phyloP scores from a whole-genome alignment of 139 green algal species.

The Coelastrella sp. region DNA sequence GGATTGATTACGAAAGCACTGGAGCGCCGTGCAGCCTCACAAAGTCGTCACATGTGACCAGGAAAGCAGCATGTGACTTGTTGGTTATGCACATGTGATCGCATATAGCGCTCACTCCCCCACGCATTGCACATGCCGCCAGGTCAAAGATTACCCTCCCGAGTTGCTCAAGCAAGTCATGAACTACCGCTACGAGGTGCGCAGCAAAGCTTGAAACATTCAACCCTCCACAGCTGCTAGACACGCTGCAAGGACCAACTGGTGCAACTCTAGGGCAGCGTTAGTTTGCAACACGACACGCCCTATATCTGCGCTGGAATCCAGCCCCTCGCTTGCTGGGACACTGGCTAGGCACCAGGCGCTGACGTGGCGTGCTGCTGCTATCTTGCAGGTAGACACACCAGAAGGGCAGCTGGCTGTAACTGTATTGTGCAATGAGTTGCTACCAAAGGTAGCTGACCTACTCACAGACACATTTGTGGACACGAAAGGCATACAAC shows the following conservation, averaged over 20 bases:
- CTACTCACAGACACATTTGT: constrained; percentile 74
- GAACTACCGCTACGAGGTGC: constrained; percentile 15
- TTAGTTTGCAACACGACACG: too few relatives aligned
- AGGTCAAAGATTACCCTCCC: background rate
- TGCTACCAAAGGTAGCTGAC: constrained; percentile 53
- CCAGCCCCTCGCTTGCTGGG: too few relatives aligned
- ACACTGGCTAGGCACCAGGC: background rate
- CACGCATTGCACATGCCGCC: background rate
- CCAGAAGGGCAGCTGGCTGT: constrained; percentile 53
- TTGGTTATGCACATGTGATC: background rate
- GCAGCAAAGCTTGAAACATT: background rate
- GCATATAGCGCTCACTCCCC: too few relatives aligned
- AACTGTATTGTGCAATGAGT: constrained; percentile 38
- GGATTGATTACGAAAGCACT: too few relatives aligned
- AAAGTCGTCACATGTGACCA: too few relatives aligned
- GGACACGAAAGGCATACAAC: constrained; percentile 55
- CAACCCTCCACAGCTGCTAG: too few relatives aligned
- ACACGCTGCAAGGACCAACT: too few relatives aligned
- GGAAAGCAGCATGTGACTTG: background rate
- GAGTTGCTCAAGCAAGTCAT: constrained; percentile 8
- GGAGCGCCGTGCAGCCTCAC: too few relatives aligned
- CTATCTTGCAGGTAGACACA: constrained; percentile 8
- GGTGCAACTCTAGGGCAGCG: too few relatives aligned
- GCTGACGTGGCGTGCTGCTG: background rate
- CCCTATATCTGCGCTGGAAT: too few relatives aligned